phyloP scores from a whole-genome alignment of 2,329 filamentous ascomycete genomes.

The Didymella glomerata region DNA sequence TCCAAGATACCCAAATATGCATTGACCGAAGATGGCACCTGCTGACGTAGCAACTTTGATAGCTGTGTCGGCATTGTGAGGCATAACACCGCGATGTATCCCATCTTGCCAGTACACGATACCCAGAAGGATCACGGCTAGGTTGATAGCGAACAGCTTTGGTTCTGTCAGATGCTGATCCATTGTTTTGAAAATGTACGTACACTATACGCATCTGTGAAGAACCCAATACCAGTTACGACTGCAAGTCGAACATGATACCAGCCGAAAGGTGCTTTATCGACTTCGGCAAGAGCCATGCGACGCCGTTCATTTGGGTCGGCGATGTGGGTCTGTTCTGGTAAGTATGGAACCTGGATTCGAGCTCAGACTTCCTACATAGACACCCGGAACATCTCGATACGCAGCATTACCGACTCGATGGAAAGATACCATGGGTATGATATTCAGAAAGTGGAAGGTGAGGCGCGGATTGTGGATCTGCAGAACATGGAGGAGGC shows the following conservation, averaged over 20 bases:
- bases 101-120: constrained; percentile 74
- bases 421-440: constrained; percentile 38
- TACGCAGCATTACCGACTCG: constrained; percentile 45
- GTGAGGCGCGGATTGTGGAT: constrained; percentile 2
- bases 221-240: constrained; percentile 86
- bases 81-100: constrained; percentile 61
- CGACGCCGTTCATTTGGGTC: constrained; percentile 50
- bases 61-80: constrained; percentile 74
- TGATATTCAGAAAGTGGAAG: constrained; percentile 8
- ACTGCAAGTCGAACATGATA: constrained; percentile 80
- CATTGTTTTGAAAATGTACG: not conserved
- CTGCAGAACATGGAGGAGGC: not conserved
- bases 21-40: constrained; percentile 83
- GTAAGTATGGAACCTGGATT: not conserved
- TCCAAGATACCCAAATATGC: constrained; percentile 73
- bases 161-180: constrained; percentile 14
- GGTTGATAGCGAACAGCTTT: constrained; percentile 66
- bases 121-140: constrained; percentile 71
- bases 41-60: constrained; percentile 87
- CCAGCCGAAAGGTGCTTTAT: constrained; percentile 54
- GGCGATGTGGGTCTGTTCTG: constrained; percentile 37
- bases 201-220: constrained; percentile 77
- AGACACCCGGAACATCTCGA: constrained; percentile 43
- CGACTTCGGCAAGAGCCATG: constrained; percentile 49
- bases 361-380: constrained; percentile 25